Percentiles rank a stretch among this genome's conserved stretches.
Conservation (phyloP, 2,329 filamentous ascomycete genomes). For the Ilyonectria mors-panacis region DNA sequence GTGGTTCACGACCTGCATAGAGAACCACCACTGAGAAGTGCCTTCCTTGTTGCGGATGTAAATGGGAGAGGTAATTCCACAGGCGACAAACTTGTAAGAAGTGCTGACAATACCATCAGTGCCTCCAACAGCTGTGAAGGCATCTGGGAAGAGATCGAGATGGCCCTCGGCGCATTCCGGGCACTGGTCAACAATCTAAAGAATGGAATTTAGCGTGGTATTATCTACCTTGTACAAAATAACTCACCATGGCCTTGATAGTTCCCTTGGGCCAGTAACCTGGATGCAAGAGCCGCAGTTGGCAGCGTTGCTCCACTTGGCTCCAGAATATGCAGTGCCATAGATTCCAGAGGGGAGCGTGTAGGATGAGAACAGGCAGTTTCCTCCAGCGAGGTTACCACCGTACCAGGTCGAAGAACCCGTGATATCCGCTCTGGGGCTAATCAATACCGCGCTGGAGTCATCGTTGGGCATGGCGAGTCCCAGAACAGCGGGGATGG, state of each 20-base stretch:
- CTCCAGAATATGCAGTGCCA: constrained; percentile 73
- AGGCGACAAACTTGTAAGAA: constrained; percentile 55
- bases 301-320: constrained; percentile 68
- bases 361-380: constrained; percentile 75
- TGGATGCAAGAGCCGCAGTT: constrained; percentile 75
- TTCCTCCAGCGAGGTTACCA: constrained; percentile 71
- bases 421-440: constrained; percentile 11
- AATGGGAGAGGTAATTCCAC: constrained; percentile 59
- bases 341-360: constrained; percentile 71
- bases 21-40: constrained; percentile 59
- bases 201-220: background rate
- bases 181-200: constrained; percentile 62
- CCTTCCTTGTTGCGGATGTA: constrained; percentile 62
- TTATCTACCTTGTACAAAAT: accelerated
- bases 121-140: constrained; percentile 56
- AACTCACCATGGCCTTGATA: constrained; percentile 74
- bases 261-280: constrained; percentile 70
- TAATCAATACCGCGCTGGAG: constrained; percentile 4
- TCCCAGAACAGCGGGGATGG: constrained; percentile 45
- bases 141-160: constrained; percentile 62
- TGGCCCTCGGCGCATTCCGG: constrained; percentile 58
- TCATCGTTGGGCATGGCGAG: constrained; percentile 19
- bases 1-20: constrained; percentile 73
- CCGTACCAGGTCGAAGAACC: constrained; percentile 63
- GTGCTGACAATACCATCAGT: constrained; percentile 55